Base-by-base conservation (phyloP, 1,139 yeast genomes). In the Taphrina confusa region DNA sequence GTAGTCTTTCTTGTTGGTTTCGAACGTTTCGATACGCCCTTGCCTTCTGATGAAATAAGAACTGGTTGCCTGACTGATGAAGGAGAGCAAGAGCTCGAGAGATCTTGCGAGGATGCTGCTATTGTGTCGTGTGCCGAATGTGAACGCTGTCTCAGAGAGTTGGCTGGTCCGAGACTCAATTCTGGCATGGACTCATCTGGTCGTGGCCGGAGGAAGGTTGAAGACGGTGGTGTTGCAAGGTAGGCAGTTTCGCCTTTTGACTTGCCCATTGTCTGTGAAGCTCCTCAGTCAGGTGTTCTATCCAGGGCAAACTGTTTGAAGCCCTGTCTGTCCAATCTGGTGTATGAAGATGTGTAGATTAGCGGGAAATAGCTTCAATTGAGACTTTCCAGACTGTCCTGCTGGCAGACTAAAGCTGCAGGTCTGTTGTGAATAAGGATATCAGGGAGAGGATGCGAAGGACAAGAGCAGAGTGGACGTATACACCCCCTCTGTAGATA, bases 1-100 rank as follows among this genome's bases (percentile, higher is more conserved):
- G 88, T 83, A 4, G 78, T 75, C 65, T 78, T 71, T 74, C 86
- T 74, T 1, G 67, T 63, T 5, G 63, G 60, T 46, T 65, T 65
- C 6, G 33, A 54, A 16, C 23, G 27, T 25, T 30, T 45, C 2
- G 37, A 3, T 9, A n/a, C 22, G 9, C 31, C 9, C 16, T 20
- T 23, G 6, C 4, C 16, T 3, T 30, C 37, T 27, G 50, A 28
- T 11, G 25, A 12, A 6, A 16, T 37, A 16, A 22, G n/a, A 8
- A 18, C 12, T 5, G 30, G 3, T 2, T 5, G 28, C 50, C 12
- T 45, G 37, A 37, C 23, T 12, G 34, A 18, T 3, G 14, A 16
- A 1, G 31, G 46, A 4, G 46, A 23, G 31, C 46, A 18, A 16
- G 33, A 45, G 14, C 6, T n/a, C 16, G 11, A 8, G 3, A 28